Base-by-base conservation (phyloP, 352 stramenopile genomes). In the Phytophthora ramorum region DNA sequence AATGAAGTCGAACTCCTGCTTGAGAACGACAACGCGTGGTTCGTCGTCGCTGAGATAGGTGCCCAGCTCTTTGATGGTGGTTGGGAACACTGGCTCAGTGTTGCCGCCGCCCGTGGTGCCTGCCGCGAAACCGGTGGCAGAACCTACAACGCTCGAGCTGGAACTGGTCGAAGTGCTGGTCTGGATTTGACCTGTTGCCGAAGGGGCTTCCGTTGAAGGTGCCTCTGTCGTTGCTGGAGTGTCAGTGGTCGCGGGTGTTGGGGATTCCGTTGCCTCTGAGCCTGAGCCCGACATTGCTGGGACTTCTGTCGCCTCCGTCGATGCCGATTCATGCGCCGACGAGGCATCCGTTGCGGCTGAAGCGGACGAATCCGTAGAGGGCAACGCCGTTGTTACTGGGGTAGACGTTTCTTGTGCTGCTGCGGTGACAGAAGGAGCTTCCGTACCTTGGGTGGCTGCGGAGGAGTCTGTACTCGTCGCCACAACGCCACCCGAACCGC, bases 11-110 rank as follows among this genome's bases (percentile, higher is more conserved):
- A 85, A 85, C 10, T 62, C 46, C 49, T 85, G 69, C 44, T 75
- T 79, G 7, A 89, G 65, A 9, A 84, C 55, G 60, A 89, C 81
- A 6, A 89, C 76, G 9, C 72, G 69, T 24, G 75, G 52, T 10
- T 71, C 50, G n/a, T 28, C 60, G 47, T 76, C 72, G 4, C 48
- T 66, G 37, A 86, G 63, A 46, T 68, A 80, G n/a, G 49, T 48
- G 62, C 69, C 65, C 43, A 88, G 69, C 56, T 88, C 54, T 10
- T 61, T 45, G 64, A 75, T 76, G 10, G 48, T 74, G 9, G 40
- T 80, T 0, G 79, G 79, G 41, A 79, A 81, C 19, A 83, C 71
- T 3, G 69, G 64, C 13, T 58, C 24, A 0, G 64, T 64, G 34
- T 57, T 54, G 45, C 73, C 78, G 7, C 78, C 78, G 16, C 78